A percentile compares a stretch with the other conserved stretches of the same genome.
Conservation (phyloP, 2,329 filamentous ascomycete species). For the Colletotrichum caudatum region DNA sequence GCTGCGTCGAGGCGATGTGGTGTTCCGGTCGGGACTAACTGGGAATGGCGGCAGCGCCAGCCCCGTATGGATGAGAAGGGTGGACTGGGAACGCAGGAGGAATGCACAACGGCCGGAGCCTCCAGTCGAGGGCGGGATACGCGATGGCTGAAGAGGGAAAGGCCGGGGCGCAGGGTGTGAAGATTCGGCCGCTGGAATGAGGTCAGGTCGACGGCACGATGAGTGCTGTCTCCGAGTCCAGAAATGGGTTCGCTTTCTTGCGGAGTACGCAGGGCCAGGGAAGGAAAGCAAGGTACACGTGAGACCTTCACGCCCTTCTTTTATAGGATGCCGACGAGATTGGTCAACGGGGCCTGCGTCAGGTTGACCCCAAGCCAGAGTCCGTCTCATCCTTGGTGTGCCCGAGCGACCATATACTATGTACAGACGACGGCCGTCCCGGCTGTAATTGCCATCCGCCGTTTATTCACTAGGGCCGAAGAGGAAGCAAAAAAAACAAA, state of each 20-base stretch:
- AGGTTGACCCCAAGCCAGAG: slow-evolving; percentile 39
- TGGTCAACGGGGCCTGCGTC: slow-evolving; percentile 38
- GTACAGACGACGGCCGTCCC: slow-evolving; percentile 23
- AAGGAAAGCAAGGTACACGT: slow-evolving; percentile 38
- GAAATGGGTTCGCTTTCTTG: slow-evolving; percentile 25
- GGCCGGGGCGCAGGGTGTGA: slow-evolving; percentile 36
- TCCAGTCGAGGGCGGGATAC: slow-evolving; percentile 25
- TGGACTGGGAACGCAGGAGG: neutral
- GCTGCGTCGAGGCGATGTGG: slow-evolving; percentile 7
- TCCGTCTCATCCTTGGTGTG: slow-evolving; percentile 36
- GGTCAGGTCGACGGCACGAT: slow-evolving; percentile 22
- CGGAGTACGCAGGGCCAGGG: neutral
- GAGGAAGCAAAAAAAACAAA: neutral
- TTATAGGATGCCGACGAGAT: slow-evolving; percentile 35
- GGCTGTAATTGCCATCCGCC: slow-evolving; percentile 17
- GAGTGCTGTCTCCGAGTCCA: slow-evolving; percentile 35
- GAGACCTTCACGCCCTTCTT: slow-evolving; percentile 37
- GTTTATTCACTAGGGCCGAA: slow-evolving; percentile 1
- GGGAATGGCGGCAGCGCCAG: slow-evolving; percentile 23
- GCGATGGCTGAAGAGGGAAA: slow-evolving; percentile 26
- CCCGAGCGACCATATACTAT: slow-evolving; percentile 34
- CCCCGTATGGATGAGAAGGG: slow-evolving; percentile 7
- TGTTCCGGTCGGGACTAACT: slow-evolving; percentile 16
- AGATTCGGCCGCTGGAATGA: slow-evolving; percentile 33
- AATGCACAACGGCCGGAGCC: slow-evolving; percentile 11